phyloP scores from a whole-genome alignment of 2,329 filamentous ascomycete genomes.

The Epichloe elymi region DNA sequence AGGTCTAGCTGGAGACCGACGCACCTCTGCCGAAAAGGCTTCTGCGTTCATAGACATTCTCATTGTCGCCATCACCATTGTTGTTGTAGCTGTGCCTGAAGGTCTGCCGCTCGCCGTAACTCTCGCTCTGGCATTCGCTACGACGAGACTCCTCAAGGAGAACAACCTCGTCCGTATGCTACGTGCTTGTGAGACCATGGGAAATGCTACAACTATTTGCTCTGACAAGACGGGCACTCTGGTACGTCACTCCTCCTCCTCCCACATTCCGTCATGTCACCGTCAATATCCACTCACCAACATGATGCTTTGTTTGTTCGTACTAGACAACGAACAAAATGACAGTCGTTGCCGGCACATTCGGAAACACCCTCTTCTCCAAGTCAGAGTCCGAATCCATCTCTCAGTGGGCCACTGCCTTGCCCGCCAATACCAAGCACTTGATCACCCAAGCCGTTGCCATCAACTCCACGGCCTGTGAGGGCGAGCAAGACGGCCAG shows the following conservation, averaged over 20 bases:
- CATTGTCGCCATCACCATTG: conserved; percentile 66
- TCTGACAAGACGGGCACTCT: conserved; percentile 57
- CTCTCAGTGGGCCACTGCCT: conserved; percentile 25
- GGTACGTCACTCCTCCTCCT: not conserved
- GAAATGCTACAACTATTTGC: conserved; percentile 60
- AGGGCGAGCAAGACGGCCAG: conserved; percentile 54
- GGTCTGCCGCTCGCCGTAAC: conserved; percentile 66
- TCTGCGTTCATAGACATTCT: conserved; percentile 65
- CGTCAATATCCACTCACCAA: conserved; percentile 8
- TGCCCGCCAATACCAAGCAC: conserved; percentile 28
- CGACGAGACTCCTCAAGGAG: conserved; percentile 63
- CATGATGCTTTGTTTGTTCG: conserved; percentile 15
- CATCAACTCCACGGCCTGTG: conserved; percentile 62
- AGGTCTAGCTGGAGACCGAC: conserved; percentile 37
- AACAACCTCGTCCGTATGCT: conserved; percentile 66
- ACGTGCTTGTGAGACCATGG: conserved; percentile 71
- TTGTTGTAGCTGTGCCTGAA: conserved; percentile 69
- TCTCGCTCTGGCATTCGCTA: conserved; percentile 62
- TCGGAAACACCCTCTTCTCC: conserved; percentile 26
- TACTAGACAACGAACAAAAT: conserved; percentile 50
- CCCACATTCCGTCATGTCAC: not conserved
- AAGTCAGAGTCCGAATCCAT: conserved; percentile 7
- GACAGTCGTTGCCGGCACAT: conserved; percentile 48
- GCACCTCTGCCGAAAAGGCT: conserved; percentile 57
- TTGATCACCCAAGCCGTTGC: conserved; percentile 46